These are phyloP conservation scores for Juncus inflexus DNA, from an alignment of 176 grass and related monocot genomes.

Conservation along the genomic window DNA sequence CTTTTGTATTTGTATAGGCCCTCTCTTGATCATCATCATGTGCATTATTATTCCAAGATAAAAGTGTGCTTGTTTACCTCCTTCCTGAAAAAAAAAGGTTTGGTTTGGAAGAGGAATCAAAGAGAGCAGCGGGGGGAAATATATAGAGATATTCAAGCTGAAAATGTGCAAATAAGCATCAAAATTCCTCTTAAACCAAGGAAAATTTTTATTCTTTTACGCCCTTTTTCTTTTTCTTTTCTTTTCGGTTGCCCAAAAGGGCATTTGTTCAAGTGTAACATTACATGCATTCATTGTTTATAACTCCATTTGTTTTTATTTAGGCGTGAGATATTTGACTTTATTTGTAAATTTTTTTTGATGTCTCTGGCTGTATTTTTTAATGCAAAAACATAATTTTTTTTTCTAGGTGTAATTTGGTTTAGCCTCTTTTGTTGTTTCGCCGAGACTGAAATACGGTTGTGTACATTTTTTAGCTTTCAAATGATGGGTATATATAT, in stretches of 20 bases:
- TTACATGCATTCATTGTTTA: constrained; percentile 16
- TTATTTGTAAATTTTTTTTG: constrained; percentile 16
- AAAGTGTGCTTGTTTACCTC: constrained; percentile 33
- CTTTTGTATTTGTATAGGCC: constrained; percentile 81
- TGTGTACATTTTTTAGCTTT: too few species aligned
- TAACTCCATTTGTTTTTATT: constrained; percentile 22
- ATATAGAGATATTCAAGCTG: constrained; percentile 14
- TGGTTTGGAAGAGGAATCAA: too few species aligned
- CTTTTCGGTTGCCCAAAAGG: constrained; percentile 11
- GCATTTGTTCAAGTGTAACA: constrained; percentile 31
- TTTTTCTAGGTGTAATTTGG: too few species aligned
- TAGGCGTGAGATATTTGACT: constrained; percentile 11
- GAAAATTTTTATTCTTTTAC: background rate
- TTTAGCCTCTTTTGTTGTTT: too few species aligned
- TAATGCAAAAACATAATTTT: too few species aligned
- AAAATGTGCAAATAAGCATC: constrained; percentile 10
- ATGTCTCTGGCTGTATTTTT: background rate
- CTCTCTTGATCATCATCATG: constrained; percentile 28
- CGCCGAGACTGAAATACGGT: too few species aligned
- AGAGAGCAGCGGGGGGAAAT: background rate
- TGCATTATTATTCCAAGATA: constrained; percentile 23
- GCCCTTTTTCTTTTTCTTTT: constrained; percentile 14
- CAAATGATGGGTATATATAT: too few species aligned
- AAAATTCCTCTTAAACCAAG: constrained; percentile 11
- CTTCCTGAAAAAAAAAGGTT: constrained; percentile 8